Evolutionary conservation across 2,329 filamentous ascomycete species (phyloP), one percentile per base, ranked within the genome.

Genomic region (Scleromitrula shiraiana): DNA sequence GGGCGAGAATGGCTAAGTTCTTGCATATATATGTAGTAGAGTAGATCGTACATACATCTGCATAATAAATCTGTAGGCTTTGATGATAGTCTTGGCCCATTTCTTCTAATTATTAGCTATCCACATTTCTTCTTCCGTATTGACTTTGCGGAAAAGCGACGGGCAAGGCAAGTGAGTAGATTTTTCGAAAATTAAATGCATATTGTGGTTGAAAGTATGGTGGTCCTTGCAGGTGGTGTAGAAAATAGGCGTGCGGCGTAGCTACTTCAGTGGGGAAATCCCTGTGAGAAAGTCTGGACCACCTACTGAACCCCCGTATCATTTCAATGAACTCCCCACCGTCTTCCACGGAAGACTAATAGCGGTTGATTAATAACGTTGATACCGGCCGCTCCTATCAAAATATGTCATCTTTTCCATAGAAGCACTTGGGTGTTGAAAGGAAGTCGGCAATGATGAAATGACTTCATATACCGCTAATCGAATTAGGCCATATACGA

Each of bases 401-500:
- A 33, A 7, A n/a, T n/a, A n/a, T n/a, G n/a, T n/a, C n/a, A n/a
- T n/a, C n/a, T n/a, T n/a, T n/a, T n/a, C n/a, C n/a, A n/a, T n/a
- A n/a, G n/a, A n/a, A n/a, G n/a, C n/a, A n/a, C n/a, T n/a, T n/a
- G n/a, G n/a, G n/a, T n/a, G n/a, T n/a, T n/a, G n/a, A n/a, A n/a
- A n/a, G n/a, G n/a, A n/a, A n/a, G n/a, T n/a, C n/a, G n/a, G n/a
- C n/a, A n/a, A n/a, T n/a, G 30, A 15, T 12, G 30, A 8, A 12
- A 33, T 33, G 3, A 33, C 19, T 19, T 27, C 35, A 46, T n/a
- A n/a, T 15, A 43, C 43, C 43, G 43, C 43, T 46, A 39, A 20
- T 40, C 35, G 22, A 15, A 30, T 40, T 32, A n/a, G n/a, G 35
- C 15, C 26, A 30, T 39, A 39, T 46, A 46, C 19, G 33, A 46